Evolutionary conservation across 2,329 filamentous ascomycete genomes (phyloP), one percentile per base, ranked within the genome.

Genomic region (Ascochyta viciae-villosae): DNA sequence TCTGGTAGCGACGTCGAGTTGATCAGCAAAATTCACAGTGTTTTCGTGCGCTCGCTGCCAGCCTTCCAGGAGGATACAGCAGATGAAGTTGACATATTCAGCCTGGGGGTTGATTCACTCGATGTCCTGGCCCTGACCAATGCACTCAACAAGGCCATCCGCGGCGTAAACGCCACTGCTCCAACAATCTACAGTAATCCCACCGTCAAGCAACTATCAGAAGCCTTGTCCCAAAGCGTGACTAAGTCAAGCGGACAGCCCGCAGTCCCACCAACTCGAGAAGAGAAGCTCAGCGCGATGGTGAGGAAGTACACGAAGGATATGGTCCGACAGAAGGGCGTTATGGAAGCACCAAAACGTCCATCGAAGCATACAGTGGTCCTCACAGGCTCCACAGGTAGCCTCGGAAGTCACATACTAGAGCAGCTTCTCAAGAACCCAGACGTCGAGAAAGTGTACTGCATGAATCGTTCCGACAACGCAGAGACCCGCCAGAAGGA

Each of bases 341-440:
- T 16, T 13, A 15, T 16, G 8, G 7, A 3, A 6, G 10, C 13
- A 12, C n/a, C 13, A 12, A 16, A 35, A 23, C 44, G 12, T 15
- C 41, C n/a, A 38, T 33, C 5, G 29, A 46, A 31, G 52, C 49
- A 65, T 35, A 56, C 63, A 8, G 56, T 70, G 4, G 39, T 66
- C 7, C 41, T 69, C 2, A 71, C 67, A 3, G 68, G 67, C 15
- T 62, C 65, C 9, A 71, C 67, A 12, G 68, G 67, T 4, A 62
- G 58, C 22, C 61, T 71, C 6, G 67, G 67, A 3, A 60, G 53
- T 2, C 56, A 69, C 10, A 50, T 69, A 19, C 62, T 71, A 6
- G 51, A 64, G 29, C 46, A 60, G 10, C 52, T 71, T n/a, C 59
- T 68, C 6, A 38, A 33, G 3, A 50, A 59, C 22, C 45, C 63